Conservation (phyloP, 2,329 filamentous ascomycete species). For the Arthroderma sp. region DNA sequence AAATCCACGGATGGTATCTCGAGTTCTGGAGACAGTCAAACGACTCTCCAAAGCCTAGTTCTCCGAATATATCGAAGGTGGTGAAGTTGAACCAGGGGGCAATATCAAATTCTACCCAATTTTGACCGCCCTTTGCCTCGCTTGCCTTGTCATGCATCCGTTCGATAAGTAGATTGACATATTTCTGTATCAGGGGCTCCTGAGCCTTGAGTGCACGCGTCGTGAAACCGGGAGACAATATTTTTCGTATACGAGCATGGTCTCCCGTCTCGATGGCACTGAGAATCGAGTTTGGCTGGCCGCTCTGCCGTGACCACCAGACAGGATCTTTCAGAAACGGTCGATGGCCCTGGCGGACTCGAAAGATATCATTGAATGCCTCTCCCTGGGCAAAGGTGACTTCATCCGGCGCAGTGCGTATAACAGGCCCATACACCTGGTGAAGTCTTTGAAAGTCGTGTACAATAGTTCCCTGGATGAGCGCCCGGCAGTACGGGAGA, state of each 20-base stretch:
- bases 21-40: slow-evolving; percentile 22
- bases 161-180: slow-evolving; percentile 24
- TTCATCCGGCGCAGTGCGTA: slow-evolving; percentile 23
- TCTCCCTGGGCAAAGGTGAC: slow-evolving; percentile 18
- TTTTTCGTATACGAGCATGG: slow-evolving; percentile 15
- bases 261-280: not conserved
- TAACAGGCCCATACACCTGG: slow-evolving; percentile 20
- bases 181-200: slow-evolving; percentile 23
- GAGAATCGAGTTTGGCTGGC: slow-evolving; percentile 4
- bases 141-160: slow-evolving; percentile 15
- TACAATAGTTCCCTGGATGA: slow-evolving; percentile 15
- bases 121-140: not conserved
- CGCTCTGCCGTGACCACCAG: not conserved
- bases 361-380: slow-evolving; percentile 23
- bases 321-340: slow-evolving; percentile 8
- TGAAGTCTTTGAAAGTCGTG: slow-evolving; percentile 20
- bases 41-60: slow-evolving; percentile 23
- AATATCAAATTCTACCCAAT: slow-evolving; percentile 16
- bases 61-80: slow-evolving; percentile 26
- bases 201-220: slow-evolving; percentile 30
- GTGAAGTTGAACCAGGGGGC: slow-evolving; percentile 24
- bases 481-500: slow-evolving; percentile 13
- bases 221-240: slow-evolving; percentile 30
- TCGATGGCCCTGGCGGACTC: slow-evolving; percentile 11
- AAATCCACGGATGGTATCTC: slow-evolving; percentile 20